phyloP scores from a whole-genome alignment of 2,329 filamentous ascomycete genomes.

The Emydomyces testavorans region DNA sequence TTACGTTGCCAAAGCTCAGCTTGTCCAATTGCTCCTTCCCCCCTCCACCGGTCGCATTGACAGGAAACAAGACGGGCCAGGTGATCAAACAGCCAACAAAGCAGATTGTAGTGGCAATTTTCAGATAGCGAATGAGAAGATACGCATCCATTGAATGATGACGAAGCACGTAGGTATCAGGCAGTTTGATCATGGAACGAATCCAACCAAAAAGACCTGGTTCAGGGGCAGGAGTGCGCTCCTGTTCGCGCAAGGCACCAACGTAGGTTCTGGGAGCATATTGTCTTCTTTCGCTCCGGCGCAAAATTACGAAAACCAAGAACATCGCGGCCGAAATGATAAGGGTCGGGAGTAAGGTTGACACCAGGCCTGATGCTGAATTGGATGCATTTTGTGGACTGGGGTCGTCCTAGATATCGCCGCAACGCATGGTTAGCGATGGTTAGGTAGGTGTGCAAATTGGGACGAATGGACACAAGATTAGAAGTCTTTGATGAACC shows the following conservation, averaged over 20 bases:
- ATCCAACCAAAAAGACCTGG: conserved; percentile 58
- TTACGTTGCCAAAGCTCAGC: conserved; percentile 67
- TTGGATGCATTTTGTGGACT: conserved; percentile 15
- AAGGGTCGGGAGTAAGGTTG: conserved; percentile 40
- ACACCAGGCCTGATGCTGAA: conserved; percentile 37
- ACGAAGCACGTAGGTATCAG: conserved; percentile 70
- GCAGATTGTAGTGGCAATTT: conserved; percentile 64
- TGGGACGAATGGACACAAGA: too few relatives aligned
- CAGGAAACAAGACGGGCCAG: conserved; percentile 77
- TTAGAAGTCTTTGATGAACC: too few relatives aligned
- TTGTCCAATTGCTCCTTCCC: conserved; percentile 57
- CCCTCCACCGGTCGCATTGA: conserved; percentile 73
- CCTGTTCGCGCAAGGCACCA: conserved; percentile 40
- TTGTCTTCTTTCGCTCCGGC: conserved; percentile 38
- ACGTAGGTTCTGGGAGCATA: conserved; percentile 48
- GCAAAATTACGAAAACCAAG: conserved; percentile 41
- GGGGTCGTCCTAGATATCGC: conserved; percentile 8
- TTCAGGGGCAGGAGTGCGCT: conserved; percentile 50
- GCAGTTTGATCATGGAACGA: conserved; percentile 51
- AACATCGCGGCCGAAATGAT: conserved; percentile 37
- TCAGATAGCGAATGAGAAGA: conserved; percentile 78
- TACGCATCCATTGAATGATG: conserved; percentile 89
- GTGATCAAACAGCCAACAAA: conserved; percentile 74
- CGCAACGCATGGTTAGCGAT: background rate
- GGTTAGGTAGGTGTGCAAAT: background rate